These are phyloP conservation scores for Backusella luteola DNA, from an alignment of 192 early-diverging fungal genomes.

Conservation along the genomic window DNA sequence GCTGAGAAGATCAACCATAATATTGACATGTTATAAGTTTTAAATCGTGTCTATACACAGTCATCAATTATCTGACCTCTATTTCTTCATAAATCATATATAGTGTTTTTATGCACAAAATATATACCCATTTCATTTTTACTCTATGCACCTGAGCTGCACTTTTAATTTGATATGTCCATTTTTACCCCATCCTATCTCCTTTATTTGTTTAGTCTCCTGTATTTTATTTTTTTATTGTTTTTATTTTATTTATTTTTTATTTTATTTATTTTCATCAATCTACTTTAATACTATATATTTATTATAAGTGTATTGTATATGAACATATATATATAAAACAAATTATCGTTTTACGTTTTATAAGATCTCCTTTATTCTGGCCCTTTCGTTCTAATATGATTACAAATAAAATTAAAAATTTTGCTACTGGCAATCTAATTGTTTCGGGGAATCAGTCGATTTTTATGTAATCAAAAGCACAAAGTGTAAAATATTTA, in stretches of 20 bases:
- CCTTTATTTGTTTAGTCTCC: neutral
- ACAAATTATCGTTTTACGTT: neutral
- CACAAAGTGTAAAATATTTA: neutral
- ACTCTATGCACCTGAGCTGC: neutral
- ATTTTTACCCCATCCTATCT: neutral
- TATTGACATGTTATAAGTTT: slow-evolving; percentile 9
- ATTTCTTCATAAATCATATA: neutral
- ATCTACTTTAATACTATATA: neutral
- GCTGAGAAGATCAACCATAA: slow-evolving; percentile 26
- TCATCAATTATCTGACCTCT: neutral
- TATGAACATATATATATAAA: neutral
- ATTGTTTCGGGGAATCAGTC: neutral
- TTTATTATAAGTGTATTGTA: neutral
- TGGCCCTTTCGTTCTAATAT: neutral
- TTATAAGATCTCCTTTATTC: neutral
- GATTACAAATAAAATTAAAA: slow-evolving; percentile 10
- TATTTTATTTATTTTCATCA: neutral
- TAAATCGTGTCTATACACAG: neutral
- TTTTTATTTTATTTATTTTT: neutral
- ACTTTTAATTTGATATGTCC: neutral
- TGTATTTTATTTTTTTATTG: neutral
- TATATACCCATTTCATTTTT: slow-evolving; percentile 2
- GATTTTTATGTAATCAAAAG: neutral
- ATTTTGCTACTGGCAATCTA: neutral
- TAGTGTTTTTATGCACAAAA: neutral